Base-by-base conservation (phyloP, 1,284 basidiomycete genomes). In the Abortiporus biennis region DNA sequence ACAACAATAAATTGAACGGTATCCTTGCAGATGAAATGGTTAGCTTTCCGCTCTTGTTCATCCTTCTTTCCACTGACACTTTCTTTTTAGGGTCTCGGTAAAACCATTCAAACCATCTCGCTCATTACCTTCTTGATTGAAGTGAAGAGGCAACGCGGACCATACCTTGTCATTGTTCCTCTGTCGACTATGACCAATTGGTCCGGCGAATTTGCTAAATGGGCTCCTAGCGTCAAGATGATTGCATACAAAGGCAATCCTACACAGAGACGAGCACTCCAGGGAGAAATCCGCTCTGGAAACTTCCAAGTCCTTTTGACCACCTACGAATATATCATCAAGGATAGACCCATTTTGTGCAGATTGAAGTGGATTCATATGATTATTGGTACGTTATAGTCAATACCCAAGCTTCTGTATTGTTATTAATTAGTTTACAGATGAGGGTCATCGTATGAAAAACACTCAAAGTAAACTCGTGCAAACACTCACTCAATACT, bases 361-460 rank as follows among this genome's bases (percentile, higher is more conserved):
- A 92, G 94, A 67, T 82, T 95, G 60, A 94, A 93, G 63, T 99
- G 96, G 96, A 69, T 97, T 16, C 94, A 96, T 63, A 96, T 98
- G 86, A 97, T 99, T 62, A 96, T 99, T 52, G 85, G 85, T 85
- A 45, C 44, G 78, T 61, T 20, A 31, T 44, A 6, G n/a, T 24
- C 3, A 19, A 36, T 17, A n/a, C 30, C n/a, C n/a, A 9, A 27
- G 13, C 41, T 21, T 38, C 30, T 33, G 49, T 39, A 17, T 32
- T 19, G 19, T 13, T 12, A 11, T 25, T 17, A 16, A 19, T 15
- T 36, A 29, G 20, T 45, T 37, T 22, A 13, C 65, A 72, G 96
- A 99, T 61, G 96, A 99, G 74, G 96, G 96, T 59, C 96, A 99
- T 67, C 87, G 96, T 59, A 95, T 99, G 92, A 99, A 99, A 74